A percentile compares a stretch with the other conserved stretches of the same genome.
These are phyloP conservation scores for Ganoderma boninense DNA, from an alignment of 1,284 basidiomycete genomes.

Conservation along the genomic window DNA sequence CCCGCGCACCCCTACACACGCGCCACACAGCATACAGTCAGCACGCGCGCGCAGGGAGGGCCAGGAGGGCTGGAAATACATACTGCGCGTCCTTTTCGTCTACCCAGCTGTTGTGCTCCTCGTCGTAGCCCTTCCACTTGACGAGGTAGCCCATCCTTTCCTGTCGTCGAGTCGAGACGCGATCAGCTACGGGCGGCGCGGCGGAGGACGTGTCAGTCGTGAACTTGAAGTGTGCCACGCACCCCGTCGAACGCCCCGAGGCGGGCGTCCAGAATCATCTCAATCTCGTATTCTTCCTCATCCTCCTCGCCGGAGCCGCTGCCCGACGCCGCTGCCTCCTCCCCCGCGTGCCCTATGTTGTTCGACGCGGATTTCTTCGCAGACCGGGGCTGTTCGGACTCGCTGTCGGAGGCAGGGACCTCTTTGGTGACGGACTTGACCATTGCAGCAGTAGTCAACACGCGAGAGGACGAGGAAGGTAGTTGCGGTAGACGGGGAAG, in stretches of 20 bases:
- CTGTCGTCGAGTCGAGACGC: slow-evolving; percentile 49
- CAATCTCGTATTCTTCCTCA: slow-evolving; percentile 78
- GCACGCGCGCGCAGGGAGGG: slow-evolving; percentile 3
- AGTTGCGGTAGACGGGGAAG: slow-evolving; percentile 1
- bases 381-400: slow-evolving; percentile 29
- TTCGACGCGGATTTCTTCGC: slow-evolving; percentile 28
- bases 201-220: slow-evolving; percentile 3
- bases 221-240: slow-evolving; percentile 40
- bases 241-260: slow-evolving; percentile 66
- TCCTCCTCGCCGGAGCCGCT: slow-evolving; percentile 40
- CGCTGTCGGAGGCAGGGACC: slow-evolving; percentile 35
- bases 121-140: slow-evolving; percentile 76
- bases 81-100: slow-evolving; percentile 73
- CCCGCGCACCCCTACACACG: slow-evolving; percentile 62
- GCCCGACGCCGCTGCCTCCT: slow-evolving; percentile 38
- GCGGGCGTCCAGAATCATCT: slow-evolving; percentile 71
- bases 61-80: slow-evolving; percentile 32
- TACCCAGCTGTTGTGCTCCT: slow-evolving; percentile 78
- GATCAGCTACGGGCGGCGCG: slow-evolving; percentile 21
- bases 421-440: slow-evolving; percentile 26
- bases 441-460: slow-evolving; percentile 23
- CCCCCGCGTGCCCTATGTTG: slow-evolving; percentile 32
- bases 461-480: slow-evolving; percentile 8
- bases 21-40: slow-evolving; percentile 10
- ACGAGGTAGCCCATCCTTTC: slow-evolving; percentile 73